Evolutionary conservation across 2,329 filamentous ascomycete genomes (phyloP), one percentile per base, ranked within the genome.

Genomic region (Aspergillus sp.): DNA sequence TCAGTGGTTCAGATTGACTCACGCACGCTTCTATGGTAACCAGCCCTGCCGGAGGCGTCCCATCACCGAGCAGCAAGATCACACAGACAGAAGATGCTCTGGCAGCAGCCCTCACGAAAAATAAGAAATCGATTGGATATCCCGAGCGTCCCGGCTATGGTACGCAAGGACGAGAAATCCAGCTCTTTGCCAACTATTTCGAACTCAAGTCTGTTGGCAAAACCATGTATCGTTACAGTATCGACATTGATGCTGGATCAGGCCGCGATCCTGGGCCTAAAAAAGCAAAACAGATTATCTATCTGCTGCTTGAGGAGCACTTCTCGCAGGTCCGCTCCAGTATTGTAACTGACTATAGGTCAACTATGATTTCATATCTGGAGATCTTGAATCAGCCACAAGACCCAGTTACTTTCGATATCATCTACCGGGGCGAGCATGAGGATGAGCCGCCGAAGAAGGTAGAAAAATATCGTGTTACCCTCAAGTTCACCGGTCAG

Each of bases 281-380:
- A 34, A 82, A 80, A 67, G 79, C 74, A 37, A 75, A 75, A 42
- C 77, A 78, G 5, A 71, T 84, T 5, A 71, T 86, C 15, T 69
- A 80, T 15, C 64, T 81, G 20, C 63, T 86, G 17, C 61, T 79
- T 15, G 71, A 77, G 52, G 67, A 75, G 59, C 62, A 76, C 59
- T 68, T 75, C 63, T 5, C 64, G 2, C 22, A 66, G n/a, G 45
- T 66, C 15, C 59, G 59, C 27, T 62, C 60, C 9, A 56, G 61
- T 37, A 70, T 80, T 47, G 75, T 75, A 1, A 75, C 75, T 0
- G 77, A 80, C 57, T 77, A 71, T 51, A 70, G 67, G 19, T 72
- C 74, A 1, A 78, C 68, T 1, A 52, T 79, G 4, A 64, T 80
- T 44, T 71, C 74, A 2, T 66, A 61, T 8, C 47, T 63, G 12